Base-by-base conservation (phyloP, 1,284 basidiomycete species). In the Termitomyces sp. region DNA sequence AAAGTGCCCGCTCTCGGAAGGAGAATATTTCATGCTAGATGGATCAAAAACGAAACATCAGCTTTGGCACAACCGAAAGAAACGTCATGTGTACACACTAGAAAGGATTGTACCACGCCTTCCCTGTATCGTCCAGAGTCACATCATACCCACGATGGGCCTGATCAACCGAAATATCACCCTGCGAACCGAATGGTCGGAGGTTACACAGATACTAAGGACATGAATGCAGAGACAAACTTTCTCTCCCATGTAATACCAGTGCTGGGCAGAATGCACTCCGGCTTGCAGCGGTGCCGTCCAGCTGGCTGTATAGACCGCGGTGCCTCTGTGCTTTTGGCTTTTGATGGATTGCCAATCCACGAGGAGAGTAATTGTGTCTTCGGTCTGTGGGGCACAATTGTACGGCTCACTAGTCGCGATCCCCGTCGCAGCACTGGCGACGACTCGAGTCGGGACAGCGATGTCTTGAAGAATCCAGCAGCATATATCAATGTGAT, bases 201-300 rank as follows among this genome's bases (percentile, higher is more conserved):
- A 36, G 21, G 47, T n/a, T 34, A 52, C 19, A 28, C 19, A 5
- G 38, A 28, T 43, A 33, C 47, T 26, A 36, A 19, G 13, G 9
- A 30, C 28, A 26, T 40, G 19, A 19, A 26, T 39, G 15, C 46
- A 42, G 41, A 40, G 40, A 57, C 73, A 42, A 55, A 85, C 90
- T 80, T 91, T 93, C 73, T 90, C 86, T 39, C 81, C 92, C 90
- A 94, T 92, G 73, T 94, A 94, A 71, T 94, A 94, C 89, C 92
- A 96, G 66, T 91, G 84, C 68, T 97, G 94, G 53, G 90, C 89
- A 9, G 88, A 88, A 70, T 96, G 94, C 28, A 90, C 75, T 5
- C 88, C 88, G 13, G 86, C 73, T 65, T 86, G 90, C 53, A 90
- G 73, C 19, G 89, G 89, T 0, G 90, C 88, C 3, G 88, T 91